Evolutionary conservation across 176 grass and related monocot genomes (phyloP).

Genomic region (Poa pratensis): DNA sequence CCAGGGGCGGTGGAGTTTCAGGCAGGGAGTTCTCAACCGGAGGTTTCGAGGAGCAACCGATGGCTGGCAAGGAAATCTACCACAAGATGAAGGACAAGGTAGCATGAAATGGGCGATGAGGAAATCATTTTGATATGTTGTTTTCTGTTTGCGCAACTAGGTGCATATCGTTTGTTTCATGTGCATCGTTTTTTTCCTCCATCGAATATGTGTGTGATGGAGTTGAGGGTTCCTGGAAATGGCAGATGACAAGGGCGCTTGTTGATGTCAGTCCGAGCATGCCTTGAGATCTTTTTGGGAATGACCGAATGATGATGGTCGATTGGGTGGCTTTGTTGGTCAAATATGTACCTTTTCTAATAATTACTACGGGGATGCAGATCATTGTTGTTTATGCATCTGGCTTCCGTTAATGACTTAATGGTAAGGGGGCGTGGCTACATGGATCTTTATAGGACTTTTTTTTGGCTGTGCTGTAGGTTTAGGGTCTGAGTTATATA

Average conservation of each 20-base stretch:
- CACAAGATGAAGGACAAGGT: conserved; percentile 72
- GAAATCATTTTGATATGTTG: conserved; percentile 1
- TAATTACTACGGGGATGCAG: neutral
- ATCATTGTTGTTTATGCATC: neutral
- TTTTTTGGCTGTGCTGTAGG: neutral
- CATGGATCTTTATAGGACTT: neutral
- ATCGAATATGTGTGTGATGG: neutral
- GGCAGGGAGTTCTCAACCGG: conserved; percentile 22
- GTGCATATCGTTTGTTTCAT: neutral
- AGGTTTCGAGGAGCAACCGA: conserved; percentile 9
- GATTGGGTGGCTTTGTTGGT: conserved; percentile 1
- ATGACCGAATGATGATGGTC: neutral
- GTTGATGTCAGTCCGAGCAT: neutral
- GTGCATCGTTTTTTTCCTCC: conserved; percentile 1
- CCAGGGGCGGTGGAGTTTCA: conserved; percentile 16
- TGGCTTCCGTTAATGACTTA: neutral
- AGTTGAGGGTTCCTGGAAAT: conserved; percentile 6
- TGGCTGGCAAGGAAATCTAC: conserved; percentile 71
- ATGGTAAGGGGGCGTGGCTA: neutral
- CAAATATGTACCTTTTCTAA: conserved; percentile 19
- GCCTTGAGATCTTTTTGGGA: conserved; percentile 25
- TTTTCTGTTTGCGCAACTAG: conserved; percentile 6
- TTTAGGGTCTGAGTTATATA: neutral
- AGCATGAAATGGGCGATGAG: conserved; percentile 19
- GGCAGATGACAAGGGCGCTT: neutral